Evolutionary conservation across 1,139 yeast species (phyloP).

Genomic region (Suhomyces guaymorum): DNA sequence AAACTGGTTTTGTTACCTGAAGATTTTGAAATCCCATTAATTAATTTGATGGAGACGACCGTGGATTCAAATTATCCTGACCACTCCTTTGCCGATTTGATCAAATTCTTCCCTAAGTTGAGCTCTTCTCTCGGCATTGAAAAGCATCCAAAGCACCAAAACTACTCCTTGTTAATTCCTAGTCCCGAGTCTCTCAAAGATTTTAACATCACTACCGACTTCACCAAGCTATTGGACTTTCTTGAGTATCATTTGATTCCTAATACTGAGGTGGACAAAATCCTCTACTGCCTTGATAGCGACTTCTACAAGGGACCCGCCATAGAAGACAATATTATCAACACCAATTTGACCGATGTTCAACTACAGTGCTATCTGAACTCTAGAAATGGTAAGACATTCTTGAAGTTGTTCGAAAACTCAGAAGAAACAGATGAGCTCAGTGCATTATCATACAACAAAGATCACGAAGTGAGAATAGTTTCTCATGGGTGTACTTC

Average conservation of each 20-base stretch:
- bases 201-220: constrained; percentile 51
- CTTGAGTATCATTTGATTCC: constrained; percentile 72
- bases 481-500: constrained; percentile 68
- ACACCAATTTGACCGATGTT: constrained; percentile 40
- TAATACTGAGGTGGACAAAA: constrained; percentile 38
- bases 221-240: constrained; percentile 51
- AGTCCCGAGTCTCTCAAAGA: constrained; percentile 55
- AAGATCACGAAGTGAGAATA: constrained; percentile 65
- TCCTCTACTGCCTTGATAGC: constrained; percentile 36
- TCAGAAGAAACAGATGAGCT: constrained; percentile 23
- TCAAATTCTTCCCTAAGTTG: constrained; percentile 39
- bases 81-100: constrained; percentile 48
- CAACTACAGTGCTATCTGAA: constrained; percentile 45
- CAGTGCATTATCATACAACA: constrained; percentile 47
- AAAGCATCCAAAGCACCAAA: constrained; percentile 23
- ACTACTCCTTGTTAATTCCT: constrained; percentile 76
- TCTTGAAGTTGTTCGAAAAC: constrained; percentile 27
- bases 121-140: constrained; percentile 20
- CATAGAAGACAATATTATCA: constrained; percentile 13
- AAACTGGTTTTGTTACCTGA: constrained; percentile 59
- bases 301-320: constrained; percentile 5
- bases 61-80: constrained; percentile 44
- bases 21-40: constrained; percentile 52
- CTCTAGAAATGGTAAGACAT: constrained; percentile 41
- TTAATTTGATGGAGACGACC: constrained; percentile 54